These are phyloP conservation scores for Boletus coccyginus DNA, from an alignment of 768 basidiomycete species.

Conservation along the genomic window DNA sequence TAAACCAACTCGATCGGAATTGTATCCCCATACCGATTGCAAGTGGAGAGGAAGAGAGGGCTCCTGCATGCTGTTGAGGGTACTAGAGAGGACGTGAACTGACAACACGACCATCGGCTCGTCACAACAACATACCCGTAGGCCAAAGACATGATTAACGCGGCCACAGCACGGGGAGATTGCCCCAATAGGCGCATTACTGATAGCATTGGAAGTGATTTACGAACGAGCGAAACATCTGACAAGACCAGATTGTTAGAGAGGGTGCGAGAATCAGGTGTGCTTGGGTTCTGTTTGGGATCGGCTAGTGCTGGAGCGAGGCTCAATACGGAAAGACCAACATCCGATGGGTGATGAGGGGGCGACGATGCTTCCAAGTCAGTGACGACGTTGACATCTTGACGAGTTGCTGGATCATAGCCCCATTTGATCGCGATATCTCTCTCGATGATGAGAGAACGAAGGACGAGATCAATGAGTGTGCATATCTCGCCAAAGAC, in stretches of 20 bases:
- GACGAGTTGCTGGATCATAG: conserved; percentile 36
- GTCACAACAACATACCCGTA: conserved; percentile 47
- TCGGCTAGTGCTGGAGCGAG: neutral
- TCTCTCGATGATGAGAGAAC: conserved; percentile 56
- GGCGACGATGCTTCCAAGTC: conserved; percentile 8
- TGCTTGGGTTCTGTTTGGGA: neutral
- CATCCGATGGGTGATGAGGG: neutral
- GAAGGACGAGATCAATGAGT: conserved; percentile 48
- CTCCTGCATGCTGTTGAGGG: conserved; percentile 50
- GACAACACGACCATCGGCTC: neutral
- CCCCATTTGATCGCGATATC: conserved; percentile 50
- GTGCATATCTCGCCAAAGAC: conserved; percentile 49
- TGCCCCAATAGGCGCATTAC: conserved; percentile 42
- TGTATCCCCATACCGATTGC: conserved; percentile 45
- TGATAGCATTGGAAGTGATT: conserved; percentile 36
- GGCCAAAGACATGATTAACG: conserved; percentile 44
- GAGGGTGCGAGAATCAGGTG: neutral
- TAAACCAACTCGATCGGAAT: conserved; percentile 56
- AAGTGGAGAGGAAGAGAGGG: conserved; percentile 58
- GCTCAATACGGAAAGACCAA: neutral
- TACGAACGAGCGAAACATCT: conserved; percentile 14
- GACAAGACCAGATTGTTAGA: neutral
- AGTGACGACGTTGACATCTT: neutral
- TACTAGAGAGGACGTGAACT: conserved; percentile 29
- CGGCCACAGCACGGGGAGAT: conserved; percentile 49